Evolutionary conservation across 1,284 basidiomycete species (phyloP).

Genomic region (Golubevia pallescens): DNA sequence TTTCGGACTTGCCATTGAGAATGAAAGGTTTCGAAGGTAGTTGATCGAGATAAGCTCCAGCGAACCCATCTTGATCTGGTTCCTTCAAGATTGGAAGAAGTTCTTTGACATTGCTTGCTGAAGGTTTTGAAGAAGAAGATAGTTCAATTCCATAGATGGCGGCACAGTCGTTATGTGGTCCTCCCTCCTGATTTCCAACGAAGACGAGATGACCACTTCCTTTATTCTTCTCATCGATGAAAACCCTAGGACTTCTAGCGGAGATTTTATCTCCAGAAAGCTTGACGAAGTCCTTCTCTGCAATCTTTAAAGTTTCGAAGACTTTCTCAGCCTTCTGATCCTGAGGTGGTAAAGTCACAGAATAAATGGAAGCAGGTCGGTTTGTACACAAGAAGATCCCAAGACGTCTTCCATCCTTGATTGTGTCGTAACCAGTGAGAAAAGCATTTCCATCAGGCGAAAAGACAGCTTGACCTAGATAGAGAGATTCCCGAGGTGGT

Average conservation of each 20-base stretch:
- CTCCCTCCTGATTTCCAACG: constrained; percentile 10
- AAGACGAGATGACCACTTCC: constrained; percentile 2
- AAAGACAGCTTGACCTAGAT: constrained; percentile 13
- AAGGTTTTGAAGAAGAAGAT: constrained; percentile 6
- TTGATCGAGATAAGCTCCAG: constrained; percentile 1
- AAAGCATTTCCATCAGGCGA: constrained; percentile 1
- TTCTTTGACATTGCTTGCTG: neutral
- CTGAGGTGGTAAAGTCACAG: neutral
- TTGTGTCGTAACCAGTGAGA: constrained; percentile 9
- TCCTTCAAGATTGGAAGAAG: neutral
- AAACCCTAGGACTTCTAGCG: neutral
- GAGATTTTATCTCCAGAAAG: constrained; percentile 4
- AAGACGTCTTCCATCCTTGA: constrained; percentile 16
- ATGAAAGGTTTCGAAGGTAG: neutral
- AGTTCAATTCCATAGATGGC: neutral
- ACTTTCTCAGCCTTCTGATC: neutral
- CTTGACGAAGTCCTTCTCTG: neutral
- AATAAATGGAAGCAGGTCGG: constrained; percentile 10
- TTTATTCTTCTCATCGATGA: too few relatives aligned
- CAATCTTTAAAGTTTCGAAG: neutral
- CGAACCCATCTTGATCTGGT: neutral
- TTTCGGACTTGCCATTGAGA: neutral
- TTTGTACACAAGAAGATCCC: constrained; percentile 26
- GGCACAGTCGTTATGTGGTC: constrained; percentile 13
- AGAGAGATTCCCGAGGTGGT: neutral